phyloP scores from a whole-genome alignment of 75 land plant species.

The Sequoia sempervirens region DNA sequence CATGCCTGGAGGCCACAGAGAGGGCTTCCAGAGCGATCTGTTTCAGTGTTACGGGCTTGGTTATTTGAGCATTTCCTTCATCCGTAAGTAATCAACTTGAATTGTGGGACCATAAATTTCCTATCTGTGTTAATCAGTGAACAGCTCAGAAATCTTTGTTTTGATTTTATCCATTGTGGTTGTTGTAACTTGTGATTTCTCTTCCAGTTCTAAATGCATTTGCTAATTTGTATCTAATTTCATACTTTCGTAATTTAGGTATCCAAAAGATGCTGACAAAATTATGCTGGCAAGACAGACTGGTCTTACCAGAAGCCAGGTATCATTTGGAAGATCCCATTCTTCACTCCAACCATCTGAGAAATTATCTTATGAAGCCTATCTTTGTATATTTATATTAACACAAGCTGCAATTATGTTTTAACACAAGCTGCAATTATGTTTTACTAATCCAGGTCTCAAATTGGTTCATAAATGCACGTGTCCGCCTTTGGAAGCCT shows the following conservation, averaged over 20 bases:
- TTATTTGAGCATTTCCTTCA: conserved; percentile 75
- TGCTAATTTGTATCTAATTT: not conserved
- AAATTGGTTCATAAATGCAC: conserved; percentile 60
- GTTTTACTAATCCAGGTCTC: conserved; percentile 27
- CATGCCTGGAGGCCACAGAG: conserved; percentile 73
- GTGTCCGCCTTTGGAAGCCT: conserved; percentile 56
- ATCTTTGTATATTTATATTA: not conserved
- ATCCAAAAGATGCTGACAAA: conserved; percentile 73
- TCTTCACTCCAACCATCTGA: not conserved
- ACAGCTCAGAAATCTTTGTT: not conserved
- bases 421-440: no score
- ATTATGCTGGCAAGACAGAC: conserved; percentile 68
- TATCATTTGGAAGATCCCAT: not conserved
- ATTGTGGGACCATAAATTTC: not conserved
- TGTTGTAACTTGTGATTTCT: not conserved
- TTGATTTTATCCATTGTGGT: not conserved
- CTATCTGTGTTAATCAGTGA: not conserved
- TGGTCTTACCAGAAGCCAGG: conserved; percentile 73
- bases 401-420: no score
- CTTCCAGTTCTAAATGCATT: not conserved
- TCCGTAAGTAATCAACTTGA: conserved; percentile 44
- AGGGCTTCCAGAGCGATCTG: conserved; percentile 71
- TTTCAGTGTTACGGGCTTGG: conserved; percentile 66
- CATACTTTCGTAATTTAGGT: conserved; percentile 22
- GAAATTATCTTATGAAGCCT: not conserved